Base-by-base conservation (phyloP, 164 flowering plant genomes). In the Annona cherimola region DNA sequence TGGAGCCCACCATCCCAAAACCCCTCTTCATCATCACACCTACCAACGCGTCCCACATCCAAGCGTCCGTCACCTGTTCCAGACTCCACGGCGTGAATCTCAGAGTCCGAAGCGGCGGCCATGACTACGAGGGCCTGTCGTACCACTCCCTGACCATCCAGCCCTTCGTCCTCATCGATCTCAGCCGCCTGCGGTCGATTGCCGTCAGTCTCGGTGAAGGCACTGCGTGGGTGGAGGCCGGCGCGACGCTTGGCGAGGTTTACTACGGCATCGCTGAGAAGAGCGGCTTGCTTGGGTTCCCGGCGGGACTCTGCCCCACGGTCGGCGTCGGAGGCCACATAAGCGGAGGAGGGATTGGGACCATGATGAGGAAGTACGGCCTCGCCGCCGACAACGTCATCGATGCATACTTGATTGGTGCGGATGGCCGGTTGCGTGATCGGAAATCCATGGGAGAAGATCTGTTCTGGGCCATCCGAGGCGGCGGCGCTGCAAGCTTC, bases 101-200 rank as follows among this genome's bases (percentile, higher is more conserved):
- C 5, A 72, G 79, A 46, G 19, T 75, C 62, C 61, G 73, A 45
- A 80, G 85, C 19, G 83, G 81, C 0, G 84, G 84, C 8, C 84
- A 82, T 55, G 82, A 79, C 73, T 82, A 79, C 61, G 84, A 82
- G 42, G 82, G 81, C n/a, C 76, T 74, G 1, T 83, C 85, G 5
- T 80, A 72, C 50, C n/a, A 63, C n/a, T 68, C 78, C 1, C 57
- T 50, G 14, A 18, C 9, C 41, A 19, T 42, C 3, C 5, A 50
- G 5, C 78, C 82, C 2, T 83, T 79, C 42, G 11, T 83, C 6
- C 20, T 81, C 14, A 6, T 81, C 9, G 84, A 81, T 61, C 70
- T 83, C 45, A 4, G 26, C 67, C 77, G 73, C n/a, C 72, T 81
- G 42, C 63, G 70, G 1, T 60, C 73, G 0, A 73, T 83, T 12